These are phyloP conservation scores for Tetraselmis chui DNA, from an alignment of 139 green algal genomes.

Conservation along the genomic window DNA sequence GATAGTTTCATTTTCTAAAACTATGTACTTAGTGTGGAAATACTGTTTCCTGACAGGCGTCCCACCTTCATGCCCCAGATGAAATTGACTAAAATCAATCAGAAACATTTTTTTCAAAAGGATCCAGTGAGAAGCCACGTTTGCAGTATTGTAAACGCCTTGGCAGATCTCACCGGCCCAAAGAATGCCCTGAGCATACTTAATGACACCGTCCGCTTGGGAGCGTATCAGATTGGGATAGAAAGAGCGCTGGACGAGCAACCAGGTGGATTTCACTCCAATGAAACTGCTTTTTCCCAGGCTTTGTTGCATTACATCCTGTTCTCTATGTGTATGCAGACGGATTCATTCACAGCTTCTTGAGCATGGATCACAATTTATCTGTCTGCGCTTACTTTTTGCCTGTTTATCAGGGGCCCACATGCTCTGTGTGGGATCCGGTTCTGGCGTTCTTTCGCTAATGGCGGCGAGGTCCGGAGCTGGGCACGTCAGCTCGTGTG, in stretches of 20 bases:
- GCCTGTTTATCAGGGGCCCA: constrained; percentile 10
- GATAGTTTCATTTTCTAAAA: not conserved
- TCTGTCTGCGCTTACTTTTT: no score
- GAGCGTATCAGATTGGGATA: constrained; percentile 18
- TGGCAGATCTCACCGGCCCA: constrained; percentile 45
- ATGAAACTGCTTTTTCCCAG: no score
- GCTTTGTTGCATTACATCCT: no score
- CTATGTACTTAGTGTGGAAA: not conserved
- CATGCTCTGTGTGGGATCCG: constrained; percentile 35
- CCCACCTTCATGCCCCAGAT: constrained; percentile 58
- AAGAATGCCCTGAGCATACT: constrained; percentile 30
- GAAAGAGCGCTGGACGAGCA: constrained; percentile 4
- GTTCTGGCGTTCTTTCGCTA: constrained; percentile 34
- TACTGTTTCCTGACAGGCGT: constrained; percentile 31
- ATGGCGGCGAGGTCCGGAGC: constrained; percentile 34
- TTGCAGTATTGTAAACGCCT: constrained; percentile 8
- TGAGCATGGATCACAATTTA: no score
- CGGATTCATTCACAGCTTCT: no score
- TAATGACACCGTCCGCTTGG: constrained; percentile 21
- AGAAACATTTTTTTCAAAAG: not conserved
- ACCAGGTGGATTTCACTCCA: constrained; percentile 8
- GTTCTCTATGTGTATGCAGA: no score
- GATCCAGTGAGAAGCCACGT: not conserved
- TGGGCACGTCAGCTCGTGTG: constrained; percentile 27
- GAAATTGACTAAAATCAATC: constrained; percentile 13